Percentiles rank a stretch among this genome's conserved stretches.
Evolutionary conservation across 768 basidiomycete genomes (phyloP).

Genomic region (Hygrocybe punicea): DNA sequence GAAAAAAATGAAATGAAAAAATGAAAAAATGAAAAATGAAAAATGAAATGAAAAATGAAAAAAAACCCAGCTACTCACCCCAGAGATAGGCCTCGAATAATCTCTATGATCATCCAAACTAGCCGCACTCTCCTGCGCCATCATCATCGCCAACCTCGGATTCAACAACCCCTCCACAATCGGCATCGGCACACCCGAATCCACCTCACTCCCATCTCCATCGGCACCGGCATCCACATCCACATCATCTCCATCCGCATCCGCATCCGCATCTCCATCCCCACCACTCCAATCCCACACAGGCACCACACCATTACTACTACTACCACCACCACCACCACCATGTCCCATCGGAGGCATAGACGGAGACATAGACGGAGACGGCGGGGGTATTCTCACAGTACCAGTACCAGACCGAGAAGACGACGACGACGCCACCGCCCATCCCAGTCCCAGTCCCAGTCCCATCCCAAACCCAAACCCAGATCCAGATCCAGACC

Average conservation of each 20-base stretch:
- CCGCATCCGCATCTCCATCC: no score
- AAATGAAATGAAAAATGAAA: background rate
- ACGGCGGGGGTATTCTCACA: no score
- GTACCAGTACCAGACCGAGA: no score
- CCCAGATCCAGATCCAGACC: no score
- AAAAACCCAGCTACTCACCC: background rate
- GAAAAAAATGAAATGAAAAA: background rate
- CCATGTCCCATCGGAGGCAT: no score
- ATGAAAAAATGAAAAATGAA: background rate
- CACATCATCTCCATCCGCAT: no score
- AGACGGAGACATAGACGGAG: no score
- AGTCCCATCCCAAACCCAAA: background rate
- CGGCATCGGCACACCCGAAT: background rate
- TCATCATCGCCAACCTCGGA: background rate
- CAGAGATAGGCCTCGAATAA: slow-evolving; percentile 8
- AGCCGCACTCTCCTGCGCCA: background rate
- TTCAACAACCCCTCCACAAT: background rate
- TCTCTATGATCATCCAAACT: slow-evolving; percentile 2
- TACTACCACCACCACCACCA: no score
- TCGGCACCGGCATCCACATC: no score
- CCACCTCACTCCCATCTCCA: no score
- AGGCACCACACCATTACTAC: no score
- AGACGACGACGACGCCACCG: background rate
- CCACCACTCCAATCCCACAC: no score
- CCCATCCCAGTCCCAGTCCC: background rate